phyloP scores from a whole-genome alignment of 2,329 filamentous ascomycete species.

The Aspergillus japonicus region DNA sequence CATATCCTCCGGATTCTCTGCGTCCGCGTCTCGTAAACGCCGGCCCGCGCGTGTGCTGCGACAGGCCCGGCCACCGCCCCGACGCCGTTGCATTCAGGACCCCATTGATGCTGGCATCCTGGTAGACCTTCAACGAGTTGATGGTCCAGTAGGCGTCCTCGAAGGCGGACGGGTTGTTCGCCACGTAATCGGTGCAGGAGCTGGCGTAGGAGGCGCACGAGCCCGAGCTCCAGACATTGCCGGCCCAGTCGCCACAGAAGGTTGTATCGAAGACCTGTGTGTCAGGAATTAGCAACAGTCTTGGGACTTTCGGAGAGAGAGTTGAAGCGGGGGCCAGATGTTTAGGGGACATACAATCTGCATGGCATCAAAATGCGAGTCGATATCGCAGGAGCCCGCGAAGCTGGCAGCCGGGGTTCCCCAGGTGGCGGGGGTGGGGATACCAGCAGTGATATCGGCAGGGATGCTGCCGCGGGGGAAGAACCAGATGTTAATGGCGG shows the following conservation, averaged over 20 bases:
- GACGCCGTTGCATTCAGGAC: background rate
- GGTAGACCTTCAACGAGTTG: slow-evolving; percentile 67
- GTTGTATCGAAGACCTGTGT: slow-evolving; percentile 64
- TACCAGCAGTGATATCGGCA: slow-evolving; percentile 57
- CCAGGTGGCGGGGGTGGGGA: slow-evolving; percentile 68
- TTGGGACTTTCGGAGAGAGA: background rate
- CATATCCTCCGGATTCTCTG: background rate
- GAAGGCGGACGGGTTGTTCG: slow-evolving; percentile 68
- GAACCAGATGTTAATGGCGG: slow-evolving; percentile 75
- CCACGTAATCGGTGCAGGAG: slow-evolving; percentile 72
- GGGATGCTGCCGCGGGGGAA: slow-evolving; percentile 71
- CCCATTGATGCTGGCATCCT: slow-evolving; percentile 23
- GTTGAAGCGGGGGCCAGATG: background rate
- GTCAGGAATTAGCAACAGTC: background rate
- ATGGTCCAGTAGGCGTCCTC: slow-evolving; percentile 73
- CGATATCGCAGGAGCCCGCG: slow-evolving; percentile 68
- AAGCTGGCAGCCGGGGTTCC: slow-evolving; percentile 68
- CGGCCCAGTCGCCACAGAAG: slow-evolving; percentile 88
- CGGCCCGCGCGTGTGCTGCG: background rate
- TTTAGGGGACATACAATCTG: slow-evolving; percentile 54
- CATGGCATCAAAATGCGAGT: slow-evolving; percentile 67
- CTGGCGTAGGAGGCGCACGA: slow-evolving; percentile 60
- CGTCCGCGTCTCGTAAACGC: background rate
- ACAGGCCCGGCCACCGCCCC: background rate
- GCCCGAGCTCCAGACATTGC: slow-evolving; percentile 62